Conservation (phyloP, 352 stramenopile genomes). For the Globisporangium carolinianum region DNA sequence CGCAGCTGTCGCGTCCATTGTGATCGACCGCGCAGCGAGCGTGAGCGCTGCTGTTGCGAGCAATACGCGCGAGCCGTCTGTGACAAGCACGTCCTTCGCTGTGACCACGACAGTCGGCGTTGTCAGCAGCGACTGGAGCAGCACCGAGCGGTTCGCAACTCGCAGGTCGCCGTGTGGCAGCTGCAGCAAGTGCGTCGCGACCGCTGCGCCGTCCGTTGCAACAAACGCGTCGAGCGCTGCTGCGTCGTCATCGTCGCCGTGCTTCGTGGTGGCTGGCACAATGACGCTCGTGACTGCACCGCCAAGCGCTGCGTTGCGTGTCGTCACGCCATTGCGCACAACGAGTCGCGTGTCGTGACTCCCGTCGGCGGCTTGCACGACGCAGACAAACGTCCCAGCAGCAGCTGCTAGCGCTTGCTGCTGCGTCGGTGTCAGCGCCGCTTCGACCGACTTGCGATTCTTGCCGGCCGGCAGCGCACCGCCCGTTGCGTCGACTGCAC, state of each 20-base stretch:
- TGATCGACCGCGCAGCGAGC: constrained; percentile 33
- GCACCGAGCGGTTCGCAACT: constrained; percentile 40
- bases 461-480: constrained; percentile 24
- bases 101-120: constrained; percentile 11
- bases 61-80: constrained; percentile 30
- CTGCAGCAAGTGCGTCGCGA: constrained; percentile 28
- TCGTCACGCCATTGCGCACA: constrained; percentile 26
- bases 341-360: constrained; percentile 37
- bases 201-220: constrained; percentile 38
- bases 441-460: constrained; percentile 8
- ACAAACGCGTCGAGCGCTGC: constrained; percentile 27
- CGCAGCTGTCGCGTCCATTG: constrained; percentile 40
- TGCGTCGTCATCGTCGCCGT: neutral
- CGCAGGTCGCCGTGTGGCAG: constrained; percentile 30
- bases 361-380: constrained; percentile 43
- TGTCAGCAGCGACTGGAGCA: constrained; percentile 26
- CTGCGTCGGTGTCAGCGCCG: constrained; percentile 25
- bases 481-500: constrained; percentile 47
- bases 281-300: constrained; percentile 43
- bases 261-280: constrained; percentile 12
- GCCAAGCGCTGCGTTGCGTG: constrained; percentile 12
- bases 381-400: constrained; percentile 55
- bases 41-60: constrained; percentile 27
- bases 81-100: constrained; percentile 37
- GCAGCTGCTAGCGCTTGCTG: constrained; percentile 39